Evolutionary conservation across 1,284 basidiomycete genomes (phyloP).

Genomic region (Trametes polyzona): DNA sequence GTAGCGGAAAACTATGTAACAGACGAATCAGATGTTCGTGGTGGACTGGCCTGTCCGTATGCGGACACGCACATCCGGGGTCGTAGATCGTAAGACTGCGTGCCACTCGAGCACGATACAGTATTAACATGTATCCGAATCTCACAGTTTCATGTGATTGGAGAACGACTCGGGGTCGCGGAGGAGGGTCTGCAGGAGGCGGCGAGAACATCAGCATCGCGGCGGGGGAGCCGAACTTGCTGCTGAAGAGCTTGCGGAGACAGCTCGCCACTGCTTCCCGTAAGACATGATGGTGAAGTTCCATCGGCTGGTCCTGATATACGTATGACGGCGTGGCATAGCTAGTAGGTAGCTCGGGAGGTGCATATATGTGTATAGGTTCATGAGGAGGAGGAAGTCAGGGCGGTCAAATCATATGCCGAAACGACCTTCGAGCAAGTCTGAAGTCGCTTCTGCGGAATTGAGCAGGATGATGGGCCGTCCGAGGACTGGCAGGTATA

Average conservation of each 20-base stretch:
- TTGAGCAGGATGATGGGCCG: constrained; percentile 42
- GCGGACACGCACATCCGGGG: too few relatives aligned
- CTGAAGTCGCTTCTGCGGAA: constrained; percentile 52
- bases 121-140: too few relatives aligned
- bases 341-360: neutral
- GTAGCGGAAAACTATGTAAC: too few relatives aligned
- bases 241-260: constrained; percentile 2
- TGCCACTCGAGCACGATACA: too few relatives aligned
- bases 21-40: too few relatives aligned
- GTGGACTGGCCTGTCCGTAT: too few relatives aligned
- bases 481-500: constrained; percentile 20
- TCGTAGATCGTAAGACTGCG: too few relatives aligned
- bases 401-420: constrained; percentile 60
- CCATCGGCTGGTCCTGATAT: constrained; percentile 11
- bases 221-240: constrained; percentile 2
- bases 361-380: neutral
- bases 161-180: constrained; percentile 4
- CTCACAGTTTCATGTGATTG: constrained; percentile 6
- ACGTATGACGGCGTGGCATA: neutral
- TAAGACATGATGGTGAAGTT: constrained; percentile 20
- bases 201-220: constrained; percentile 2
- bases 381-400: constrained; percentile 9
- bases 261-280: constrained; percentile 12
- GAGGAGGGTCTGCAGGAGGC: constrained; percentile 7
- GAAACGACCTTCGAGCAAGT: constrained; percentile 64